Base-by-base conservation (phyloP, 306 rosid genomes). In the Sechiopsis laciniata region DNA sequence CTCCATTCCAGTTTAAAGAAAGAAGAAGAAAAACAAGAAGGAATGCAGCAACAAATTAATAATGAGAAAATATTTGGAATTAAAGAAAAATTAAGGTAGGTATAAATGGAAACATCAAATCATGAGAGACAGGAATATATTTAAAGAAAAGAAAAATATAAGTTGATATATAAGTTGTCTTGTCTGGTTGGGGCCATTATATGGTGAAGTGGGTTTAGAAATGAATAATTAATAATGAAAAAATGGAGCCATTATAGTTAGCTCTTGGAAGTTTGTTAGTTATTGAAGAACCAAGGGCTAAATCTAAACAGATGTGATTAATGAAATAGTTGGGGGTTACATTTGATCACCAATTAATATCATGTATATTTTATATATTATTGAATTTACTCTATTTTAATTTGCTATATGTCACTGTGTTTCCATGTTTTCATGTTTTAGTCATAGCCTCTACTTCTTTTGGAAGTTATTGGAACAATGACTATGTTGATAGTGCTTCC, bases 181-280 rank as follows among this genome's bases (percentile, higher is more conserved):
- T 68, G 73, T 68, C 20, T 68, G 57, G 26, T 66, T 68, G 73
- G 73, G 57, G 73, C 14, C 73, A 68, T 64, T 22, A 57, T 64
- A 65, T 67, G 7, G 52, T 20, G 29, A 45, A 67, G 11, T 46
- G 55, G 37, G 14, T 17, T 64, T 67, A 45, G 55, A 42, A 52
- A 48, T 48, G 14, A 48, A 67, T 45, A 67, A 67, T 1, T 64
- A 66, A 66, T 68, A 68, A 48, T 50, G 51, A 19, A 68, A 68
- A 42, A 22, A 2, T 15, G 35, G n/a, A 16, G 9, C 7, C 42
- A 9, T 37, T 69, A 50, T 51, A 22, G 42, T 69, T 48, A 69
- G 74, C 58, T 26, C 13, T 70, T 70, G 74, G 74, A 70, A 70
- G 74, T 15, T 70, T 14, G 59, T 70, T 58, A 48, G 19, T 51